These are phyloP conservation scores for Trichosporon faecale DNA, from an alignment of 1,284 basidiomycete species.

Conservation along the genomic window DNA sequence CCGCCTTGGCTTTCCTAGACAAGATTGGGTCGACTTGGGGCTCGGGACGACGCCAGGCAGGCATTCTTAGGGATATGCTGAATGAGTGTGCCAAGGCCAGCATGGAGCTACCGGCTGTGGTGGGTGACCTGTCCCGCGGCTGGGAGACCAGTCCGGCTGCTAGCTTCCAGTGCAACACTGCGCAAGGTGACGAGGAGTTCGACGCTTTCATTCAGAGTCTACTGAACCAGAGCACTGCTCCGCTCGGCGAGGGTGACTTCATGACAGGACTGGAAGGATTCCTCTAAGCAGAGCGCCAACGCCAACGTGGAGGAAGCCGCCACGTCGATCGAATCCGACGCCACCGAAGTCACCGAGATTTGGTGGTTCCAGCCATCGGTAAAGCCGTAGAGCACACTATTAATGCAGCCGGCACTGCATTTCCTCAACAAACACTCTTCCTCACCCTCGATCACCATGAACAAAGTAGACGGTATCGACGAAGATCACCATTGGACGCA, in stretches of 20 bases:
- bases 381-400: too few species aligned
- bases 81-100: constrained; percentile 14
- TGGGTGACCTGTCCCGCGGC: constrained; percentile 3
- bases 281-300: neutral
- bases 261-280: constrained; percentile 9
- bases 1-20: constrained; percentile 7
- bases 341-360: too few species aligned
- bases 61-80: constrained; percentile 17
- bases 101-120: constrained; percentile 7
- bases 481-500: neutral
- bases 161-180: neutral
- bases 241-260: constrained; percentile 14
- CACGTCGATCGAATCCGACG: too few species aligned
- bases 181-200: neutral
- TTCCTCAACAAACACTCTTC: neutral
- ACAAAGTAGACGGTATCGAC: too few species aligned
- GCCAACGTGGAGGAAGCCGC: neutral
- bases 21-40: constrained; percentile 20
- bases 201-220: constrained; percentile 17
- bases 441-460: too few species aligned
- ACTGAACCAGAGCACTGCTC: constrained; percentile 16
- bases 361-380: too few species aligned
- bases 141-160: neutral
- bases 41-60: constrained; percentile 15
- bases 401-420: too few species aligned